A percentile compares a stretch with the other conserved stretches of the same genome.
Conservation (phyloP, 2,329 filamentous ascomycete species). For the Cadophora malorum region DNA sequence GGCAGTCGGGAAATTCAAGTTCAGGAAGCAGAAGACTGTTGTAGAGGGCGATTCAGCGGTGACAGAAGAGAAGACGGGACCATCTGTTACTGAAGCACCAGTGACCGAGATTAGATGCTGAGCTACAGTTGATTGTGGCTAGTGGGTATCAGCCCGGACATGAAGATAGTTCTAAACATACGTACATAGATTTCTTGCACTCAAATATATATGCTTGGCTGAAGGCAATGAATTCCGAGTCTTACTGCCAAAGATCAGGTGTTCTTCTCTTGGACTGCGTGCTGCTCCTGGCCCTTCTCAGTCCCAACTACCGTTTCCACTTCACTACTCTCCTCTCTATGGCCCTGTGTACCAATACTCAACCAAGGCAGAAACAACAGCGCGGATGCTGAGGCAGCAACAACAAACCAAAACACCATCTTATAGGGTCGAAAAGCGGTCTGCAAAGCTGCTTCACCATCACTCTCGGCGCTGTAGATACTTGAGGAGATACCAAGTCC, state of each 20-base stretch:
- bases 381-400: conserved; percentile 51
- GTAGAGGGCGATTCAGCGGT: not conserved
- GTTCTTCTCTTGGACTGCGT: not conserved
- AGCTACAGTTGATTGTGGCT: not conserved
- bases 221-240: not conserved
- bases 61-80: not conserved
- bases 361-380: conserved; percentile 58
- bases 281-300: not conserved
- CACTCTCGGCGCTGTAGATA: conserved; percentile 60
- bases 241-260: not conserved
- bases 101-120: not conserved
- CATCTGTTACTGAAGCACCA: not conserved
- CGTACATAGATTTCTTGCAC: not conserved
- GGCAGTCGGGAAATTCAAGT: conserved; percentile 13
- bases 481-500: conserved; percentile 67
- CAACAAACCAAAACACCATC: conserved; percentile 57
- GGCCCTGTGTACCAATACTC: conserved; percentile 59
- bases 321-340: conserved; percentile 16
- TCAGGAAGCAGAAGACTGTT: conserved; percentile 8
- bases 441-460: conserved; percentile 31
- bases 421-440: conserved; percentile 53
- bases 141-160: not conserved
- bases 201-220: not conserved
- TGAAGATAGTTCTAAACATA: not conserved
- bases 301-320: not conserved